Percentiles rank a stretch among this genome's conserved stretches.
phyloP scores from a whole-genome alignment of 306 rosid genomes.

The Cucurbita maxima region DNA sequence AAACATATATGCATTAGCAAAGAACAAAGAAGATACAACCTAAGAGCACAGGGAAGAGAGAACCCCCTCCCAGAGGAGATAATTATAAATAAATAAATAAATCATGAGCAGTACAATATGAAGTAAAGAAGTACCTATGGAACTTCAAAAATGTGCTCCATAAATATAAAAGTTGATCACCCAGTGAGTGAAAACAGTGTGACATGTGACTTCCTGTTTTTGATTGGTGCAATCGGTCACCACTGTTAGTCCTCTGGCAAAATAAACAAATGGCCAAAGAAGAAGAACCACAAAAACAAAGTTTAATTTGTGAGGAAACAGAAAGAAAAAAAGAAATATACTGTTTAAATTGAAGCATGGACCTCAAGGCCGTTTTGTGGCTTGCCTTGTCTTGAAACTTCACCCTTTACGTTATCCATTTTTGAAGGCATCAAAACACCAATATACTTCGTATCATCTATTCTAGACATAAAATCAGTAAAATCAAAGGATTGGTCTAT shows the following conservation, averaged over 20 bases:
- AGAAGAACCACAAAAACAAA: neutral
- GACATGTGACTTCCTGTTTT: conserved; percentile 33
- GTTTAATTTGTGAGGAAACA: neutral
- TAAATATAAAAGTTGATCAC: conserved; percentile 62
- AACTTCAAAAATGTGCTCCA: conserved; percentile 66
- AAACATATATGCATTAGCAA: no score
- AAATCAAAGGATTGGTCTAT: conserved; percentile 41
- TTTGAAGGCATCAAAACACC: conserved; percentile 24
- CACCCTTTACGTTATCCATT: conserved; percentile 18
- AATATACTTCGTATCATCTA: conserved; percentile 36
- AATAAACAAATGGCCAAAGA: neutral
- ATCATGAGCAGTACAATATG: neutral
- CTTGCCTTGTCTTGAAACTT: conserved; percentile 52
- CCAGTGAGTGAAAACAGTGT: conserved; percentile 34
- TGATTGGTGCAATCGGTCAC: conserved; percentile 28
- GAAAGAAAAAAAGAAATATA: neutral
- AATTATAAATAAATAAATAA: neutral
- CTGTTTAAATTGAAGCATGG: conserved; percentile 28
- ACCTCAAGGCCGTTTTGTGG: conserved; percentile 69
- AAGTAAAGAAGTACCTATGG: conserved; percentile 49
- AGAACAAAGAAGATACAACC: no score
- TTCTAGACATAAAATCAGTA: conserved; percentile 47
- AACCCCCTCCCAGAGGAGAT: no score
- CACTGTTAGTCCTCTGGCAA: conserved; percentile 32
- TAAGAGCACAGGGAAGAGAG: no score